Percentiles rank a stretch among this genome's conserved stretches.
Conservation (phyloP, 2,329 filamentous ascomycete genomes). For the Aspergillus tanneri region DNA sequence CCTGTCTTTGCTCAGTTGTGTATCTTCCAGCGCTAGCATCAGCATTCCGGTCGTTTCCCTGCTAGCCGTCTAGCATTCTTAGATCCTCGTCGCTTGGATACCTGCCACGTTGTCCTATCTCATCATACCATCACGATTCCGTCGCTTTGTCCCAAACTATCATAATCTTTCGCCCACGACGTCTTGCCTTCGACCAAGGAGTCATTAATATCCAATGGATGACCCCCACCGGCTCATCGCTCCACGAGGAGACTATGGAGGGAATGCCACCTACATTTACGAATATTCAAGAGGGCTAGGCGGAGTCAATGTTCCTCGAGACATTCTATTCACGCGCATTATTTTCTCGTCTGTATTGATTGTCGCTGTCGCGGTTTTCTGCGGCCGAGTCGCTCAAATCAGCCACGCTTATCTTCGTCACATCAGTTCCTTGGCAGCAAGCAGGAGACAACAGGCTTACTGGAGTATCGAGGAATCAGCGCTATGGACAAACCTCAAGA, state of each 20-base stretch:
- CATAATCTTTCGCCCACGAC: no score
- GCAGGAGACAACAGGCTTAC: constrained; percentile 42
- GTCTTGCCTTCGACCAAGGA: constrained; percentile 5
- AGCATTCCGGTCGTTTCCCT: constrained; percentile 26
- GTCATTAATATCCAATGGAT: constrained; percentile 30
- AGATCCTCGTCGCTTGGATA: no score
- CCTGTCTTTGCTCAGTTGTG: no score
- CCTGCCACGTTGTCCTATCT: no score
- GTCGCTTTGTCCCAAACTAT: no score
- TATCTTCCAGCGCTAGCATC: constrained; percentile 1
- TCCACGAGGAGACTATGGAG: constrained; percentile 27
- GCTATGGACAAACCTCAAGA: constrained; percentile 47
- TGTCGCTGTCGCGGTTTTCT: constrained; percentile 39
- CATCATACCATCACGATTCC: no score
- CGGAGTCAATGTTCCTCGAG: constrained; percentile 41
- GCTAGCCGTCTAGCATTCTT: constrained; percentile 18
- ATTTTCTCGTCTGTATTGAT: constrained; percentile 39
- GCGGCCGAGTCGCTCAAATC: constrained; percentile 44
- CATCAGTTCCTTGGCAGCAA: constrained; percentile 41
- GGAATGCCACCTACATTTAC: constrained; percentile 42
- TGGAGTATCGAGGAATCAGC: constrained; percentile 45
- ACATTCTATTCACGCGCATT: constrained; percentile 41
- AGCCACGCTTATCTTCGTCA: constrained; percentile 47
- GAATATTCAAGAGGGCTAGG: constrained; percentile 41
- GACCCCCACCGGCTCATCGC: constrained; percentile 22